Evolutionary conservation across 2,329 filamentous ascomycete genomes (phyloP).

Genomic region (Penicillium griseofulvum): DNA sequence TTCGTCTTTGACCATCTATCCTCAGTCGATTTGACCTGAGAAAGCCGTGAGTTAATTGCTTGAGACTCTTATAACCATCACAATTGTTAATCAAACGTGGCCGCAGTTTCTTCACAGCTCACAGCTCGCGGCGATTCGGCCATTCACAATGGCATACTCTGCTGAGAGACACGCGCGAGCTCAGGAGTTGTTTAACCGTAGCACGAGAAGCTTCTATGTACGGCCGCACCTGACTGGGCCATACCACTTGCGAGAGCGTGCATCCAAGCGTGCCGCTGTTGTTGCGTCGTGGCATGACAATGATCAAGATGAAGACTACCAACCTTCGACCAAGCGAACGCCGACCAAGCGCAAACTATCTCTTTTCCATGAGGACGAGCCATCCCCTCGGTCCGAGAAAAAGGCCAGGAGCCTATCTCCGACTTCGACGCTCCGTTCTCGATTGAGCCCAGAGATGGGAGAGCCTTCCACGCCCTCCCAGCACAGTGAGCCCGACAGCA

Average conservation of each 20-base stretch:
- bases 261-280: background rate
- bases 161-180: background rate
- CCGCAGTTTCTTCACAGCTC: background rate
- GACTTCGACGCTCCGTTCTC: background rate
- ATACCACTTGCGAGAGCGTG: slow-evolving; percentile 1
- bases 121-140: background rate
- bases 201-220: background rate
- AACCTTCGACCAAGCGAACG: slow-evolving; percentile 17
- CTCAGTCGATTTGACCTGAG: background rate
- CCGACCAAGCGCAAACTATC: slow-evolving; percentile 1
- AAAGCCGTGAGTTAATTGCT: background rate
- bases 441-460: background rate
- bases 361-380: background rate
- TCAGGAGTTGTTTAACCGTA: background rate
- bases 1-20: background rate
- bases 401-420: background rate
- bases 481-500: background rate
- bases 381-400: background rate
- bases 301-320: slow-evolving; percentile 37
- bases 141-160: background rate
- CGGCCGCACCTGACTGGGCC: background rate
- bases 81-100: background rate
- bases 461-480: background rate
- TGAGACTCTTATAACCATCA: background rate
- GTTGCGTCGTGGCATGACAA: slow-evolving; percentile 22